phyloP scores from a whole-genome alignment of 2,329 filamentous ascomycete genomes.

The Cladobotryum protrusum region DNA sequence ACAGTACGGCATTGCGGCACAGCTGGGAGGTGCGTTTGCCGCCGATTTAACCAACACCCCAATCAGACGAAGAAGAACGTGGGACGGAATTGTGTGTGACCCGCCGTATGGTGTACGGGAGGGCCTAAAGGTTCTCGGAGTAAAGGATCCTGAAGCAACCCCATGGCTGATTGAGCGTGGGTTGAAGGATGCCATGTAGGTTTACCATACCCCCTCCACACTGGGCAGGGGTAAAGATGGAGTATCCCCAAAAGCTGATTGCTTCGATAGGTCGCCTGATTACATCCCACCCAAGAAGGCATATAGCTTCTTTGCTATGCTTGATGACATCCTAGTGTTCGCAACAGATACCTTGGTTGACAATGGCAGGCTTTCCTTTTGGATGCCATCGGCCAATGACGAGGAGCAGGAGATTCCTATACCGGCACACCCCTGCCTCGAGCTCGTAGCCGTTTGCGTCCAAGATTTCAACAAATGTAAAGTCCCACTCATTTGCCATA shows the following conservation, averaged over 20 bases:
- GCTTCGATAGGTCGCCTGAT: constrained; percentile 38
- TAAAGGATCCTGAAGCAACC: constrained; percentile 57
- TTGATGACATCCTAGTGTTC: constrained; percentile 84
- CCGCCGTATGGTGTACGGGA: constrained; percentile 94
- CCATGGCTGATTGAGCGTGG: constrained; percentile 62
- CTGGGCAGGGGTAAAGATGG: no score
- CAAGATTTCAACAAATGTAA: constrained; percentile 87
- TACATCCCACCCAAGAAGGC: constrained; percentile 86
- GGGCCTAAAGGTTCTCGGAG: constrained; percentile 80
- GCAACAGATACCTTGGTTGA: constrained; percentile 70
- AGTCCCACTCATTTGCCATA: constrained; percentile 14
- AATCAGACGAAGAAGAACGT: constrained; percentile 52
- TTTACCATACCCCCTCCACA: constrained; percentile 8
- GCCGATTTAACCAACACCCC: constrained; percentile 87
- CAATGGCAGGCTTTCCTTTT: constrained; percentile 77
- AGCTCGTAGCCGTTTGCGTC: constrained; percentile 68
- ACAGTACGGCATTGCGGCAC: constrained; percentile 65
- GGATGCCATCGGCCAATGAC: constrained; percentile 91
- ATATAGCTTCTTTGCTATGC: constrained; percentile 85
- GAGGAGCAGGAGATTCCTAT: constrained; percentile 69
- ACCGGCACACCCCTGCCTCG: constrained; percentile 69
- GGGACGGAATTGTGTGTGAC: constrained; percentile 92
- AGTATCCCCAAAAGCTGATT: constrained; percentile 7
- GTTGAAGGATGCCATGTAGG: constrained; percentile 61
- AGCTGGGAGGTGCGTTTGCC: constrained; percentile 72